Base-by-base conservation (phyloP, 495 filamentous ascomycete genomes). In the Annulohypoxylon maeteangense region DNA sequence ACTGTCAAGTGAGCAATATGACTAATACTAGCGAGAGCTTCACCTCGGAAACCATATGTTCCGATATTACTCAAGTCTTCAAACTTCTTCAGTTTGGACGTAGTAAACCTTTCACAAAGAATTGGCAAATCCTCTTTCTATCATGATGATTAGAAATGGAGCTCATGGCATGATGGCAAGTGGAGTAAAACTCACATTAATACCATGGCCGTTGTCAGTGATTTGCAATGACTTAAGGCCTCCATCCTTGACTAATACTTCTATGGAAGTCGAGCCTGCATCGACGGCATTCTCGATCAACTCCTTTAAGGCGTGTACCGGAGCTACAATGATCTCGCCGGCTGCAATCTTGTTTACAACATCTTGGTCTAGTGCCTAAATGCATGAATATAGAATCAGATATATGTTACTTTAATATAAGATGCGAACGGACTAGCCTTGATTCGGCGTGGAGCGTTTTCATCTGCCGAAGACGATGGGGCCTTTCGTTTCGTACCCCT, bases 301-400 rank as follows among this genome's bases (percentile, higher is more conserved):
- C 79, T 99, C 96, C 82, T 99, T 99, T 31, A 99, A 81, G 18
- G 96, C 96, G 77, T 99, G 93, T 65, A 98, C 94, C 22, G 96
- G 96, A 10, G 96, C 95, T 56, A 98, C 93, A 57, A 99, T 98
- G 67, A 98, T 99, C 77, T 99, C 96, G 14, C 96, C 96, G n/a
- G 96, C 96, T 7, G 96, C 96, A 72, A 99, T 99, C 81, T 98
- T 98, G 82, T 98, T 98, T 63, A 98, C 93, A 42, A 99, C 96
- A 84, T 97, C 93, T 75, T 92, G 91, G 77, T 97, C 92, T 16
- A 99, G 88, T 27, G 94, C 90, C 92, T 97, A 58, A 7, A 54
- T 22, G 23, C 3, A 12, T 54, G 50, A 29, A 40, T 64, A 8
- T 11, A 60, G 54, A 38, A 64, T 76, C 44, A 78, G 74, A 54